Percentiles rank a stretch among this genome's conserved stretches.
phyloP scores from a whole-genome alignment of 2,329 filamentous ascomycete species.

The Colletotrichum chlorophyti region DNA sequence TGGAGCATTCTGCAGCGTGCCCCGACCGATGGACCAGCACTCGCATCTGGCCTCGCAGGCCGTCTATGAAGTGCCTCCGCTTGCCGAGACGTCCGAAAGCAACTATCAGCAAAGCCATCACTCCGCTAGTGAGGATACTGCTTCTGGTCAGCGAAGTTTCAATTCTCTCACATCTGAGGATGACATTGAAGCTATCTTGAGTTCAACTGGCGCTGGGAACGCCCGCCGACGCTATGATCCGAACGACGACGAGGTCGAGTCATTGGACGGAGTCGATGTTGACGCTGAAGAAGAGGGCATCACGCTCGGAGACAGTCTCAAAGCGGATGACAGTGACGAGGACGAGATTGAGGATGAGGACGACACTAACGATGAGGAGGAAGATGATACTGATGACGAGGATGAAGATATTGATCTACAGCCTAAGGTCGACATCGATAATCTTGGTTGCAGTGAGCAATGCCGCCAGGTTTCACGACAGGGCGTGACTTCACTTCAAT shows the following conservation, averaged over 20 bases:
- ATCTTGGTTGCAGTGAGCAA: neutral
- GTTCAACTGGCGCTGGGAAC: neutral
- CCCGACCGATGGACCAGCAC: too few relatives aligned
- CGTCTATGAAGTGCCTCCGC: too few relatives aligned
- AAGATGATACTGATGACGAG: neutral
- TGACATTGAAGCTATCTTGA: neutral
- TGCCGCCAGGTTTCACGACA: neutral
- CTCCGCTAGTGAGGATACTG: too few relatives aligned
- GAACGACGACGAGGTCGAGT: slow-evolving; percentile 23
- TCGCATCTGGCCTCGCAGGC: too few relatives aligned
- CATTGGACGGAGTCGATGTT: slow-evolving; percentile 1
- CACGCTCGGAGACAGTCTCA: neutral
- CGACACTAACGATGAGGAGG: neutral
- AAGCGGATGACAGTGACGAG: neutral
- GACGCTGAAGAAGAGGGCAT: neutral
- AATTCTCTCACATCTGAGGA: too few relatives aligned
- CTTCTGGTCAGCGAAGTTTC: too few relatives aligned
- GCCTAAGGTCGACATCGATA: neutral
- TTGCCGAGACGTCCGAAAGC: too few relatives aligned
- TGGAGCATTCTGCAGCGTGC: too few relatives aligned
- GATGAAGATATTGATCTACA: neutral
- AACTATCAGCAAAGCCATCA: too few relatives aligned
- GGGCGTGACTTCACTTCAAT: neutral
- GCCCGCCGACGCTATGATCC: slow-evolving; percentile 4
- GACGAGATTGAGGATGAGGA: neutral